Base-by-base conservation (phyloP, 2,329 filamentous ascomycete genomes). In the Ustulina deusta region DNA sequence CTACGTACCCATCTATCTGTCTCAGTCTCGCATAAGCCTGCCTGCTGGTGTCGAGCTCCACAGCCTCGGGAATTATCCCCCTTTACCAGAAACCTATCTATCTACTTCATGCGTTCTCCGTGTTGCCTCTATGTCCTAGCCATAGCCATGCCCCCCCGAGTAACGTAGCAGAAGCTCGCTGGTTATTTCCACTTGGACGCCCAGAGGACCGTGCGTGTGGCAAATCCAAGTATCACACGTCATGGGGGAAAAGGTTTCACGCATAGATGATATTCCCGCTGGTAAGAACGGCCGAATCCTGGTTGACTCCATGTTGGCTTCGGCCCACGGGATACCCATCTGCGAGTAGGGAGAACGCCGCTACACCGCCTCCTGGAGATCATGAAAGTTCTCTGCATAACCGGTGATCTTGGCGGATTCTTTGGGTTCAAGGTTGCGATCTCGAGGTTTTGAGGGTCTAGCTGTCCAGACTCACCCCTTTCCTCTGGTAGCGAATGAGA, bases 141-240 rank as follows among this genome's bases (percentile, higher is more conserved):
- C 7, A 20, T 20, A n/a, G n/a, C n/a, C n/a, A n/a, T n/a, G n/a
- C n/a, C 10, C 49, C 29, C 49, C 49, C 34, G 27, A 52, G 49
- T 34, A 52, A 52, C 17, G 49, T 52, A 34, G 17, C 27, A 34
- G 27, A 32, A 17, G 17, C 2, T 4, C 17, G 10, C 7, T 32
- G 17, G 27, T 34, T 11, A 7, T 46, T 34, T 32, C 49, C 27
- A 32, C 15, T 20, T 34, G 27, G 25, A 17, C 11, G 17, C 15
- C 17, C 17, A 6, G 11, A 52, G 17, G 27, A 11, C 29, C 34
- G 15, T 10, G 40, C 46, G 22, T 32, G 58, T 51, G 58, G 58
- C 58, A 40, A 61, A 61, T 40, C 48, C 22, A 29, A 40, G 34
- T 61, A 49, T 46, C 11, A 42, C 29, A 17, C 22, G 34, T 40